Base-by-base conservation (phyloP, 306 rosid species). In the Quillaja saponaria region DNA sequence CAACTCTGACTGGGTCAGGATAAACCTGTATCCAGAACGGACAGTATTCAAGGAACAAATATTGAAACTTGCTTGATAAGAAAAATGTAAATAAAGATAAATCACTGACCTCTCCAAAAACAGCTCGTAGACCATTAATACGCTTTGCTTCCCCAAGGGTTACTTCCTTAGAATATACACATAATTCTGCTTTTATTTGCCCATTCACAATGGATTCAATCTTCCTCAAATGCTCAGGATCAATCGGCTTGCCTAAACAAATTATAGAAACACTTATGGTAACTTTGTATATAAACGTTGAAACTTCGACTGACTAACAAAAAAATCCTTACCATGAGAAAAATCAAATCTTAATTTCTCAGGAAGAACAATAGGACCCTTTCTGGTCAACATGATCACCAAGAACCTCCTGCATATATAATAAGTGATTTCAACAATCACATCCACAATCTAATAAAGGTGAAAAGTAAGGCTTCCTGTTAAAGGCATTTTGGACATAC, bases 1-100 rank as follows among this genome's bases (percentile, higher is more conserved):
- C 90, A 74, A 92, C 91, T 80, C 96, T 84, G 60, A 92, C 99
- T 5, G 96, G 99, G 68, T 92, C 99, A 39, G 99, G 99, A 73
- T 92, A 92, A 34, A 89, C 95, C 99, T 92, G 66, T 66, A 74
- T 34, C 51, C 69, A 55, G 58, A 70, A 69, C 53, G 64, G 33
- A 78, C n/a, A n/a, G n/a, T n/a, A n/a, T n/a, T n/a, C n/a, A n/a
- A n/a, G n/a, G n/a, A n/a, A n/a, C n/a, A n/a, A n/a, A n/a, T n/a
- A n/a, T n/a, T n/a, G n/a, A n/a, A n/a, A n/a, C n/a, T n/a, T n/a
- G n/a, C n/a, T n/a, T n/a, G n/a, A n/a, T n/a, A n/a, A n/a, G n/a
- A n/a, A n/a, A n/a, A n/a, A n/a, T n/a, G n/a, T n/a, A n/a, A n/a
- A n/a, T n/a, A n/a, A 63, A 61, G 46, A 16, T 61, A 21, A 68